These are phyloP conservation scores for Venustampulla echinocandica DNA, from an alignment of 495 filamentous ascomycete species.

Conservation along the genomic window DNA sequence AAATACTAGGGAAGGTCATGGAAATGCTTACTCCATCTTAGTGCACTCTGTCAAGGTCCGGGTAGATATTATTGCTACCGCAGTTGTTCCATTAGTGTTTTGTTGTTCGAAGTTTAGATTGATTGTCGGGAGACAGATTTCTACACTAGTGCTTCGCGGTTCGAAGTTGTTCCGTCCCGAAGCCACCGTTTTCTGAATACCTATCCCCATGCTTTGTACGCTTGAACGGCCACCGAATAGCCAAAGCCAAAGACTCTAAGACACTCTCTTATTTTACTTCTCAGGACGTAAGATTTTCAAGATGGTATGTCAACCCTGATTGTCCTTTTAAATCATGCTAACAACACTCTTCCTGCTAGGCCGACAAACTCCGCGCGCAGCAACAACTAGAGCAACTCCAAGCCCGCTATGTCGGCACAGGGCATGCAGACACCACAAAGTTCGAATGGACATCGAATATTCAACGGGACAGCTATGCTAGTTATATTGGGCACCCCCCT, in stretches of 20 bases:
- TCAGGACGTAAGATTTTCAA: not conserved
- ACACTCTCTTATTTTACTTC: too few relatives aligned
- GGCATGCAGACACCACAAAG: slow-evolving; percentile 95
- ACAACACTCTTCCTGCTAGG: too few relatives aligned
- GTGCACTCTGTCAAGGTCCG: too few relatives aligned
- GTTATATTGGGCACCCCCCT: slow-evolving; percentile 82
- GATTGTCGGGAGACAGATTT: too few relatives aligned
- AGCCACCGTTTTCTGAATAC: not conserved
- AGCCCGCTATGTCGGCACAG: slow-evolving; percentile 87
- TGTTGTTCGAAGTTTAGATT: too few relatives aligned
- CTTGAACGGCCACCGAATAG: not conserved
- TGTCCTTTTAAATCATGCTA: not conserved
- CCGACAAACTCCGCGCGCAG: slow-evolving; percentile 94
- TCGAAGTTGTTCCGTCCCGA: slow-evolving; percentile 6
- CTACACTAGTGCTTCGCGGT: not conserved
- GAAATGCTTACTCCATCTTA: slow-evolving; percentile 10
- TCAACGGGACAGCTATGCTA: slow-evolving; percentile 73
- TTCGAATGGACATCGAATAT: slow-evolving; percentile 94
- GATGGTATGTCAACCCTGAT: slow-evolving; percentile 7
- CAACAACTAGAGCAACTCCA: slow-evolving; percentile 96
- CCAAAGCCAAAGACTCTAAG: too few relatives aligned
- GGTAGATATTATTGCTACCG: too few relatives aligned
- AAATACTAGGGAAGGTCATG: too few relatives aligned
- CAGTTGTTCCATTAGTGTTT: too few relatives aligned
- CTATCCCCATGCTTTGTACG: not conserved